Conservation (phyloP, 305 asterid species). For the Solanum aculeatissimum region DNA sequence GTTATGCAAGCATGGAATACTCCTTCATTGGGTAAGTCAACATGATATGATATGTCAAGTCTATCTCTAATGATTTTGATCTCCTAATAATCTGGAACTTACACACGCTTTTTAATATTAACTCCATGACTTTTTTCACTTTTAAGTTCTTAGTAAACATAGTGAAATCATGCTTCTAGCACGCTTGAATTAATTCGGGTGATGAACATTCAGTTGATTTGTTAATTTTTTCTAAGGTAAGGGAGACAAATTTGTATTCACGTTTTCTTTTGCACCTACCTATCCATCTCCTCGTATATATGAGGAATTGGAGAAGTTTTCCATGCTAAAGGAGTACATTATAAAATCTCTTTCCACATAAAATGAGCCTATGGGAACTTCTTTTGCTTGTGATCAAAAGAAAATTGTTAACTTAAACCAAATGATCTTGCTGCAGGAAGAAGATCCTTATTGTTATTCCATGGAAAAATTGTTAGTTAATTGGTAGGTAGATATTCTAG, state of each 20-base stretch:
- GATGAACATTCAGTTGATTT: background rate
- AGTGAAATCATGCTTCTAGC: background rate
- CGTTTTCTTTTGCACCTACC: background rate
- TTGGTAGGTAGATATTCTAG: background rate
- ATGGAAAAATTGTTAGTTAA: background rate
- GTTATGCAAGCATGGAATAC: constrained; percentile 99
- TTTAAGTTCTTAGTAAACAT: background rate
- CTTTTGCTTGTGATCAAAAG: background rate
- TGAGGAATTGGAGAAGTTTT: background rate
- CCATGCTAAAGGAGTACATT: background rate
- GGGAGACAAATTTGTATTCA: background rate
- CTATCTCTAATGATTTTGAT: background rate
- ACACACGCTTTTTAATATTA: background rate
- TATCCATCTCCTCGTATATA: background rate
- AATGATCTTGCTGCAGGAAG: background rate
- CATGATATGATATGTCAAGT: background rate
- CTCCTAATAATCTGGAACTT: background rate
- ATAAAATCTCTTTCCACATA: background rate
- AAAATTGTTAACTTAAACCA: background rate
- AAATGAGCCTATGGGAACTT: background rate
- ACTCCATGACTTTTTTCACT: background rate
- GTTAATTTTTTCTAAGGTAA: background rate
- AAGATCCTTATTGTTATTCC: background rate
- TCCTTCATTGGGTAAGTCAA: constrained; percentile 63
- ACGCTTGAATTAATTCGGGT: background rate